A percentile compares a stretch with the other conserved stretches of the same genome.
phyloP scores from a whole-genome alignment of 305 asterid species.

The Fraxinus floribunda region DNA sequence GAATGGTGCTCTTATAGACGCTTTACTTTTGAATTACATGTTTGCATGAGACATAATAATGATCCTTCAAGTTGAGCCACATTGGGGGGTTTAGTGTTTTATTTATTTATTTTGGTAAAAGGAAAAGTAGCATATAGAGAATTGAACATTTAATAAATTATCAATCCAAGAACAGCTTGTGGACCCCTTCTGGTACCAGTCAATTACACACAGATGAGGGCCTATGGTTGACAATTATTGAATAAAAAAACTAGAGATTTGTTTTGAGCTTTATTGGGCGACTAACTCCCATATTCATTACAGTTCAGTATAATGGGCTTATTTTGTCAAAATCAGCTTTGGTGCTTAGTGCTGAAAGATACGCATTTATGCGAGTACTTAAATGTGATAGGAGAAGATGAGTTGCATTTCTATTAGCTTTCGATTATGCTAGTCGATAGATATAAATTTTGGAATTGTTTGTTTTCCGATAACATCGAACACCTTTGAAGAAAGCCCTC shows the following conservation, averaged over 20 bases:
- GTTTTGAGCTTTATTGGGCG: not conserved
- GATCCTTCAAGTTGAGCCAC: not conserved
- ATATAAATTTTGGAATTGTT: too few relatives aligned
- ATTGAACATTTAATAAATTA: too few relatives aligned
- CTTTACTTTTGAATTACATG: not conserved
- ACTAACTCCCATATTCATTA: not conserved
- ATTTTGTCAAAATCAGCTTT: conserved; percentile 5
- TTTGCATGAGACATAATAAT: not conserved
- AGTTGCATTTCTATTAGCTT: conserved; percentile 10
- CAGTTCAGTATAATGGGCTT: not conserved
- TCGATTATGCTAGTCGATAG: not conserved
- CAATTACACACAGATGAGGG: not conserved
- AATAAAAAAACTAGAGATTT: not conserved
- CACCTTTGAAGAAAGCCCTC: conserved; percentile 27
- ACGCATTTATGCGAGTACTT: conserved; percentile 2
- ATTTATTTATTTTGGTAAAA: too few relatives aligned
- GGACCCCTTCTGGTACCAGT: not conserved
- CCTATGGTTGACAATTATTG: not conserved
- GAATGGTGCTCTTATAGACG: not conserved
- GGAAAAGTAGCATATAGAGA: not conserved
- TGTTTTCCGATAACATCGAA: not conserved
- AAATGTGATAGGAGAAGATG: not conserved
- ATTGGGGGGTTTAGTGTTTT: not conserved
- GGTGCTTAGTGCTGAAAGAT: conserved; percentile 2
- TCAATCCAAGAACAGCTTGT: too few relatives aligned